These are phyloP conservation scores for Selenicereus undatus DNA, from an alignment of 148 eudicot species.

Conservation along the genomic window DNA sequence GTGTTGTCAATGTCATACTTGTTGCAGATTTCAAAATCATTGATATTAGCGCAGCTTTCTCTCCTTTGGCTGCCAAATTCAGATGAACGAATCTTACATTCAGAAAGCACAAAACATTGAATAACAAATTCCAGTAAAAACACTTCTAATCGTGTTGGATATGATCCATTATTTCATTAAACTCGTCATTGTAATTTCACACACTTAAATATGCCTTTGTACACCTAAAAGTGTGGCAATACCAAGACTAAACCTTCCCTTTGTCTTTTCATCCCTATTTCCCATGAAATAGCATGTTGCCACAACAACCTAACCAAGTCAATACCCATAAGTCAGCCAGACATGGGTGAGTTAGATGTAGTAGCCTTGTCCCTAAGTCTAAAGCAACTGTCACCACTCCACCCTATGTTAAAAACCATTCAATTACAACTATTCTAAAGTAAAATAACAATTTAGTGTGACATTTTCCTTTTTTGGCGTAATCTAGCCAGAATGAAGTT, in stretches of 20 bases:
- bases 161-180: background rate
- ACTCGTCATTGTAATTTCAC: background rate
- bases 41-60: slow-evolving; percentile 42
- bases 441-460: background rate
- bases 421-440: background rate
- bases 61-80: slow-evolving; percentile 59
- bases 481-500: too few species aligned
- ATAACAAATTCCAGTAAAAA: background rate
- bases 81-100: slow-evolving; percentile 17
- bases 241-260: background rate
- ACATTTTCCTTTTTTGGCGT: background rate
- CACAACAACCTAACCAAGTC: too few species aligned
- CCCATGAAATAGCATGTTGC: background rate
- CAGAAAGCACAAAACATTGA: background rate
- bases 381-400: background rate
- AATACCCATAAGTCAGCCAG: too few species aligned
- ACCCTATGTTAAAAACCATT: background rate
- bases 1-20: slow-evolving; percentile 85
- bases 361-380: too few species aligned
- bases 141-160: background rate
- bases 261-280: too few species aligned
- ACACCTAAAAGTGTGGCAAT: background rate
- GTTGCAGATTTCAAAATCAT: slow-evolving; percentile 76
- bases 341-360: too few species aligned
- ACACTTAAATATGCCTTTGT: background rate